Evolutionary conservation across 192 early-diverging fungal genomes (phyloP).

Genomic region (Rhizophagus sp.): DNA sequence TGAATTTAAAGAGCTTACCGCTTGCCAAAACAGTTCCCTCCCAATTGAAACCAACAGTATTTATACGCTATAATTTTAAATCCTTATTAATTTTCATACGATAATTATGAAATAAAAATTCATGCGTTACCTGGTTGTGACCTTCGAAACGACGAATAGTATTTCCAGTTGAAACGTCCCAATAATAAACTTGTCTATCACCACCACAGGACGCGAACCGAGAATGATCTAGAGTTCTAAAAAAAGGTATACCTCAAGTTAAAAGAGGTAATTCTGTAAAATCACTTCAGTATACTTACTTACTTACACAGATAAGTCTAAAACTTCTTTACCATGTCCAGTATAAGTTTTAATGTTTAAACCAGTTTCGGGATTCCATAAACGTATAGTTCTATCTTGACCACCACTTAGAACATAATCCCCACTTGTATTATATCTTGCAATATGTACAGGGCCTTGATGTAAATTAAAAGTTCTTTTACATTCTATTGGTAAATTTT

Average conservation of each 20-base stretch:
- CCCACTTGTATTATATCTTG: slow-evolving; percentile 66
- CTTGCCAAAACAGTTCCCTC: slow-evolving; percentile 78
- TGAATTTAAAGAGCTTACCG: slow-evolving; percentile 50
- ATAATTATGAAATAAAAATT: too few relatives aligned
- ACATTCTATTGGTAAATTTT: slow-evolving; percentile 7
- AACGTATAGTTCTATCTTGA: slow-evolving; percentile 66
- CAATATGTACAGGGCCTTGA: slow-evolving; percentile 16
- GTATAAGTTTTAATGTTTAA: slow-evolving; percentile 74
- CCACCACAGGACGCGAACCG: slow-evolving; percentile 78
- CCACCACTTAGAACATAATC: slow-evolving; percentile 85
- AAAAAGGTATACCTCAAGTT: background rate
- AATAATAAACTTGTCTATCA: slow-evolving; percentile 80
- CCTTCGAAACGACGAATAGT: slow-evolving; percentile 74
- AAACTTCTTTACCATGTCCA: slow-evolving; percentile 86
- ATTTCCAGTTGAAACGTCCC: slow-evolving; percentile 81
- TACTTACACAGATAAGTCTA: slow-evolving; percentile 66
- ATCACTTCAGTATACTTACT: background rate
- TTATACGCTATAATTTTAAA: slow-evolving; percentile 58
- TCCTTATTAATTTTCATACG: background rate
- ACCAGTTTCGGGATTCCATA: slow-evolving; percentile 72
- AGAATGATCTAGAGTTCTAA: slow-evolving; percentile 59
- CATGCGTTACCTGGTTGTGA: slow-evolving; percentile 64
- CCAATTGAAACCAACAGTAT: slow-evolving; percentile 79
- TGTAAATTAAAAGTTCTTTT: background rate
- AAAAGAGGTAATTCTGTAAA: too few relatives aligned